Base-by-base conservation (phyloP, 1,284 basidiomycete species). In the Heliocybe sulcata region DNA sequence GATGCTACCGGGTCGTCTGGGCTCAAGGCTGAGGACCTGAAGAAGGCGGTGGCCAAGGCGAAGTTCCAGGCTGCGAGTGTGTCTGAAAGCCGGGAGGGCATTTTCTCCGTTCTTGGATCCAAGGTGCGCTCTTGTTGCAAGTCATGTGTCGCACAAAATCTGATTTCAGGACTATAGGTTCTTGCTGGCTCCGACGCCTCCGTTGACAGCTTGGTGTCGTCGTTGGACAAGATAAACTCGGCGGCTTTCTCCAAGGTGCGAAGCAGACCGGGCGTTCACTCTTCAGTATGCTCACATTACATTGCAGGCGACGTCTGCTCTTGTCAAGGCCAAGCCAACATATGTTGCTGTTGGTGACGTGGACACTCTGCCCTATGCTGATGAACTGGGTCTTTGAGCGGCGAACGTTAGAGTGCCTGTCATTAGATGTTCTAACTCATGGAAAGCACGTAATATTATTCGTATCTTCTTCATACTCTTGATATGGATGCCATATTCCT, bases 311-410 rank as follows among this genome's bases (percentile, higher is more conserved):
- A 72, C 76, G 54, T 74, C 79, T 11, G 66, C 74, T 33, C 77
- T 92, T 48, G 66, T 87, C 62, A 79, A 81, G 68, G 72, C 75
- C 62, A 90, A 92, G 74, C 91, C 93, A 26, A 94, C 92, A 33
- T 92, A 81, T 60, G 91, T 97, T 50, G 87, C 85, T 26, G 77
- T 96, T 54, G 94, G 94, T 55, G 84, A 95, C 67, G 73, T 85
- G 61, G 72, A 78, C 65, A 67, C 81, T 42, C 79, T 97, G 53
- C 94, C 94, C 47, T 90, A 88, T 69, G 81, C 83, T 54, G 92
- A 94, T 67, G 92, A 94, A 71, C 72, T 94, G 61, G 92, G 89
- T 59, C 82, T 94, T 19, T 54, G 45, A 54, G 26, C 11, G n/a
- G n/a, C n/a, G n/a, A 25, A 47, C 20, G 14, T 53, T 53, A 35